Evolutionary conservation across 139 green algal species (phyloP), one percentile per base, ranked within the genome.

Genomic region (Picochlorum sp.): DNA sequence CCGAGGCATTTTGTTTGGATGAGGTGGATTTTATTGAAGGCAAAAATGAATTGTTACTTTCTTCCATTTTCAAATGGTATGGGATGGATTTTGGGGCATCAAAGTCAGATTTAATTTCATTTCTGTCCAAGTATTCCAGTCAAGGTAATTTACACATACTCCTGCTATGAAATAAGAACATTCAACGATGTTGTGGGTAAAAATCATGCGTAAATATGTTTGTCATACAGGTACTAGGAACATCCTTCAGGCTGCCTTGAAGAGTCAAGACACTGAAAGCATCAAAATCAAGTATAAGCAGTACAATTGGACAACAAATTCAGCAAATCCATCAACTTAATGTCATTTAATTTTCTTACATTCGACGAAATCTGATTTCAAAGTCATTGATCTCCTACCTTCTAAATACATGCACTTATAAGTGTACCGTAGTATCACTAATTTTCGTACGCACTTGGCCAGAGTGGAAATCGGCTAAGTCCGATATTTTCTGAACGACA

Each of bases 11-110:
- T 35, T 75, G 61, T 31, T 65, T 80, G 30, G 70, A 61, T 22
- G 74, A 89, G 32, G 79, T 89, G 13, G 22, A 59, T n/a, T 74
- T 94, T 44, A 69, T 88, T 40, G 33, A n/a, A 10, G n/a, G 37
- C 3, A 25, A 14, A 39, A 33, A 28, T 13, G 67, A 59, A 32
- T 72, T 94, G 10, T 62, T 52, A 18, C 58, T 96, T 30, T 89
- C 79, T 50, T 89, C 83, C 72, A 95, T 97, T 39, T 84, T 95
- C 53, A 85, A 89, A 55, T 94, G 86, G 86, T 94, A 94, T 52
- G 78, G 63, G 6, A 25, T 56, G 0, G 86, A 94, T 73, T 94
- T 94, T 78, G 84, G 57, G 3, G 39, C 39, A 20, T 66, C 59
- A 58, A 66, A 80, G 30, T 40, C 50, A 18, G 61, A 83, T 43